Evolutionary conservation across 208 protist genomes (phyloP), one percentile per base, ranked within the genome.

Genomic region (Porcisia deanei): DNA sequence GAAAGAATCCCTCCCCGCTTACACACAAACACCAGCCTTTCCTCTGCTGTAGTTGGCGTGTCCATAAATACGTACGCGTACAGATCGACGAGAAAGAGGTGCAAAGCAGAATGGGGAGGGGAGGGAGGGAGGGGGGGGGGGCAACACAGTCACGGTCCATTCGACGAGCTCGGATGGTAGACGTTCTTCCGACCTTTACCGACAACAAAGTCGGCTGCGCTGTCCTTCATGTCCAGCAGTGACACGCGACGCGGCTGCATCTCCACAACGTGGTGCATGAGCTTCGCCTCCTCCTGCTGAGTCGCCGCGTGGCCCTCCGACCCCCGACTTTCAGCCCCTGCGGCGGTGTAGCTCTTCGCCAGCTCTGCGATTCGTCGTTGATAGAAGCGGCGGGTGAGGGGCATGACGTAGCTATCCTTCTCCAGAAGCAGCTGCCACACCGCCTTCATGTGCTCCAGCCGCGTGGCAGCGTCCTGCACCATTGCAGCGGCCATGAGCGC

Each of bases 191-290:
- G 90, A 7, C 83, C 82, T 37, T 79, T 83, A 3, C 93, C 93
- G 43, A 94, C 85, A 45, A 93, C 88, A 63, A 95, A 96, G 82
- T 97, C 93, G 12, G 90, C 82, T 0, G 88, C 84, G 69, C 91
- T 95, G 79, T 97, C 93, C 84, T 96, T 95, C 83, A 94, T 84
- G 68, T 95, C 93, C 53, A 96, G 77, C 79, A 96, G 72, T 47
- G 93, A 94, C 30, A 94, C 69, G 64, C 87, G 86, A 14, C 89
- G 79, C 10, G 92, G 92, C 71, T 85, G 78, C 89, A 93, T 90
- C 16, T 67, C 41, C n/a, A 95, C 83, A 47, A 95, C 86, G 25
- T 75, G 63, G 16, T 71, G 20, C 74, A 95, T 83, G 37, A 94
- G 37, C 20, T 63, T 39, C 41, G 20, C 69, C 37, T 92, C 83